These are phyloP conservation scores for Alternaria arbusti DNA, from an alignment of 2,329 filamentous ascomycete species.

Conservation along the genomic window DNA sequence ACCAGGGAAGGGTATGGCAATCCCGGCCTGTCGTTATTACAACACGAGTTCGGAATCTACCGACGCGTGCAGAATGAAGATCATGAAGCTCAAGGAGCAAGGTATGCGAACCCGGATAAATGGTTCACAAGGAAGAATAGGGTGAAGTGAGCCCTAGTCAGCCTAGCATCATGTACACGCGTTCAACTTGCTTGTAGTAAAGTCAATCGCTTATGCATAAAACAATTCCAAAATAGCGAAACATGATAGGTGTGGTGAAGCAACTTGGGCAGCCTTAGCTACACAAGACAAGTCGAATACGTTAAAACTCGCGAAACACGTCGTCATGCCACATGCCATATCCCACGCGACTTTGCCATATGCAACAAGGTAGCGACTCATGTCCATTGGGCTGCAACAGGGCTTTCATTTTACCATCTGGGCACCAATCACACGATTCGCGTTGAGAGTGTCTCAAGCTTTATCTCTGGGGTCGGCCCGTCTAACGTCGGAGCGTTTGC, in stretches of 20 bases:
- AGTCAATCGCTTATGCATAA: constrained; percentile 7
- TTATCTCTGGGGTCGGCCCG: constrained; percentile 17
- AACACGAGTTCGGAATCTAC: constrained; percentile 12
- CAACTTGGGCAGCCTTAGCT: constrained; percentile 5
- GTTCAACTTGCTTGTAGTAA: constrained; percentile 1
- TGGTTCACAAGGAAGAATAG: constrained; percentile 1
- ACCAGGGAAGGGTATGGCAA: constrained; percentile 1
- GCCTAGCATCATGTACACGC: constrained; percentile 8
- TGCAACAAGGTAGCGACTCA: constrained; percentile 10
- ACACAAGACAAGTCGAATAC: constrained; percentile 1
- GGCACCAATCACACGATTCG: constrained; percentile 14
- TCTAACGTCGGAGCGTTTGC: constrained; percentile 14
- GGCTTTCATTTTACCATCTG: constrained; percentile 6
- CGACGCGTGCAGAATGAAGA: not conserved
- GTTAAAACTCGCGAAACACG: constrained; percentile 12
- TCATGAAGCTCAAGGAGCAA: constrained; percentile 1
- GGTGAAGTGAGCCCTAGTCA: not conserved
- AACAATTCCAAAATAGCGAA: constrained; percentile 4
- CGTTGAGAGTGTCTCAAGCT: constrained; percentile 8
- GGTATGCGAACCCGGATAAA: not conserved
- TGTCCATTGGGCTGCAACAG: constrained; percentile 15
- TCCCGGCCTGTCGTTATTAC: constrained; percentile 5
- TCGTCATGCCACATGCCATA: not conserved
- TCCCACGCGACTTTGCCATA: constrained; percentile 8
- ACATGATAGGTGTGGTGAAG: constrained; percentile 9